phyloP scores from a whole-genome alignment of 371 early-diverging fungal genomes.

The Mortierella sp. region DNA sequence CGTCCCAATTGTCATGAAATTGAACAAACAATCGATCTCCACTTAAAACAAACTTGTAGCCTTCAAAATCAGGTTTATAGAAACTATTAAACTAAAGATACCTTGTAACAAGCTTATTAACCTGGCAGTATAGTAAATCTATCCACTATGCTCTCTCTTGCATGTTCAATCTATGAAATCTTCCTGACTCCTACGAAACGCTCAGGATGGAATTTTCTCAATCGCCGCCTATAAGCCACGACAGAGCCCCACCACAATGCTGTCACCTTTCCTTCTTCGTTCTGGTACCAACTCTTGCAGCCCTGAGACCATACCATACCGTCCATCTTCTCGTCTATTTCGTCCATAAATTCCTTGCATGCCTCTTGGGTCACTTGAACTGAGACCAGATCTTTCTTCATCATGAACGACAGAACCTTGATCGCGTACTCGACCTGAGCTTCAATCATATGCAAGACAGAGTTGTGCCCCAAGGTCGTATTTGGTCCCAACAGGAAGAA shows the following conservation, averaged over 20 bases:
- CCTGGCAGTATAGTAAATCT: too few relatives aligned
- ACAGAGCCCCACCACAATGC: conserved; percentile 28
- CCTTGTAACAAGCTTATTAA: too few relatives aligned
- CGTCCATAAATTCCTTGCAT: conserved; percentile 22
- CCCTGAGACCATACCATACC: conserved; percentile 47
- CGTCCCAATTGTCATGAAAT: too few relatives aligned
- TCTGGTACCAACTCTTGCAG: conserved; percentile 36
- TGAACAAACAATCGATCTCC: too few relatives aligned
- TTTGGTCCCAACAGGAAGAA: conserved; percentile 47
- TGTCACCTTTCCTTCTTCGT: conserved; percentile 24
- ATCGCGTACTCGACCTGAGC: conserved; percentile 35
- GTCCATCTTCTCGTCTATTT: conserved; percentile 40
- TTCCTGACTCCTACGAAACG: conserved; percentile 3
- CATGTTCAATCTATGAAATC: background rate
- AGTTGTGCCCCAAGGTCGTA: conserved; percentile 28
- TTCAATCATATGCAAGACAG: conserved; percentile 29
- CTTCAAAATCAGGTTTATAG: too few relatives aligned
- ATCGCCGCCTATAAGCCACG: conserved; percentile 19
- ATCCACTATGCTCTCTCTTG: background rate
- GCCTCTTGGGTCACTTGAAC: conserved; percentile 34
- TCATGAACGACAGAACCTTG: conserved; percentile 21
- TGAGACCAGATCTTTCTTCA: conserved; percentile 20
- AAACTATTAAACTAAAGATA: too few relatives aligned
- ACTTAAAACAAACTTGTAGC: too few relatives aligned
- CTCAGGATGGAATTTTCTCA: conserved; percentile 26